These are phyloP conservation scores for Plasmodium gaboni DNA, from an alignment of 169 alveolate genomes.

Conservation along the genomic window DNA sequence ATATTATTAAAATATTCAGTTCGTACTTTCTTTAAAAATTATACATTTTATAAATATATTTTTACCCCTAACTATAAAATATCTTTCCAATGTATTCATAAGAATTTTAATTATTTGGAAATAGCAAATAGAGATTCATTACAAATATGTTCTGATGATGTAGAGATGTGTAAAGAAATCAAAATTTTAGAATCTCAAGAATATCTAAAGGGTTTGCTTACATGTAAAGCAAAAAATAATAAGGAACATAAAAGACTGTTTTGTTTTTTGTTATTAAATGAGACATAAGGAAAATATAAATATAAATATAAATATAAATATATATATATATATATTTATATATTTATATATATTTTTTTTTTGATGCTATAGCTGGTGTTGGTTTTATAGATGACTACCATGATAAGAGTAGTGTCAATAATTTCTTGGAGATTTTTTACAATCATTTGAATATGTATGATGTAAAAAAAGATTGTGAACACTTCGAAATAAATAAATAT, in stretches of 20 bases:
- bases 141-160: no score
- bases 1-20: constrained; percentile 41
- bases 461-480: constrained; percentile 2
- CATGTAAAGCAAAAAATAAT: background rate
- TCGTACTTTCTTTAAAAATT: constrained; percentile 34
- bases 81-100: constrained; percentile 6
- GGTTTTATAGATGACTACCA: constrained; percentile 2
- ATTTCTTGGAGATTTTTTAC: constrained; percentile 9
- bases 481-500: constrained; percentile 27
- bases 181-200: no score
- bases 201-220: background rate
- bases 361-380: constrained; percentile 3
- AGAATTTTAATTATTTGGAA: background rate
- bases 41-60: constrained; percentile 45
- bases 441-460: constrained; percentile 1
- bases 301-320: background rate
- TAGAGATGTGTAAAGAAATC: no score
- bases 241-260: background rate
- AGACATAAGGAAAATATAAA: background rate
- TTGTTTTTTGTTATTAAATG: background rate
- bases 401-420: constrained; percentile 1
- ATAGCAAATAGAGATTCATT: background rate
- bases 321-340: background rate
- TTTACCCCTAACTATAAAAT: constrained; percentile 39
- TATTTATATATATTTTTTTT: background rate